Conservation (phyloP, 73 alveolate species). For the Symbiodinium natans region DNA sequence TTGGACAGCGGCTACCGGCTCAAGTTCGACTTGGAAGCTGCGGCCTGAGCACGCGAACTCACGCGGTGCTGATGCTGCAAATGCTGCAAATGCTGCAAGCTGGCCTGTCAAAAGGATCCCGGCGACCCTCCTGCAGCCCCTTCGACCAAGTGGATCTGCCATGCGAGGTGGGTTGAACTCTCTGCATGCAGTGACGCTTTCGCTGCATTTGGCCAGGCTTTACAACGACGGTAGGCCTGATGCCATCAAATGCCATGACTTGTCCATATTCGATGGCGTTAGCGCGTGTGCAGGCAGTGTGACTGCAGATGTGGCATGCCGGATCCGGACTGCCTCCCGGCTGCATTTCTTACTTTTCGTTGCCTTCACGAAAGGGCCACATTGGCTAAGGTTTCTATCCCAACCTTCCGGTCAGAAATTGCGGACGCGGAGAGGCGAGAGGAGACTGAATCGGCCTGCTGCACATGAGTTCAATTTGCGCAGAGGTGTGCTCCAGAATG, state of each 20-base stretch:
- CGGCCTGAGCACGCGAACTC: no score
- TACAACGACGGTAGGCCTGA: slow-evolving; percentile 66
- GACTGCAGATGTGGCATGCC: slow-evolving; percentile 91
- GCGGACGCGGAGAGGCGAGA: slow-evolving; percentile 63
- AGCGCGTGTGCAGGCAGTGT: background rate
- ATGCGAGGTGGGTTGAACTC: slow-evolving; percentile 41
- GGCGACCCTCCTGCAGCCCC: slow-evolving; percentile 70
- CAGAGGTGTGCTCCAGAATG: slow-evolving; percentile 59
- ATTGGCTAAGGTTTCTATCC: slow-evolving; percentile 25
- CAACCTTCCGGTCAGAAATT: slow-evolving; percentile 45
- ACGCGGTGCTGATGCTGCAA: no score
- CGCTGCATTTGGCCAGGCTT: no score
- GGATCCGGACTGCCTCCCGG: slow-evolving; percentile 53
- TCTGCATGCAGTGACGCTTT: no score
- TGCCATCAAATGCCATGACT: no score
- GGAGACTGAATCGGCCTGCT: no score
- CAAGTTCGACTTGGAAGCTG: slow-evolving; percentile 58
- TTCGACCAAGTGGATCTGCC: slow-evolving; percentile 50
- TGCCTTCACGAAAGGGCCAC: background rate
- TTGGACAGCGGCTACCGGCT: slow-evolving; percentile 40
- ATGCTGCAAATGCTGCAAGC: no score
- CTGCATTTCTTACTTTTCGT: background rate
- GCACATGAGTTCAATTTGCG: no score
- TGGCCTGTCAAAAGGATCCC: no score
- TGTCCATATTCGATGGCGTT: no score